A percentile compares a stretch with the other conserved stretches of the same genome.
Evolutionary conservation across 306 rosid genomes (phyloP).

Genomic region (Chamaecrista fasciculata): DNA sequence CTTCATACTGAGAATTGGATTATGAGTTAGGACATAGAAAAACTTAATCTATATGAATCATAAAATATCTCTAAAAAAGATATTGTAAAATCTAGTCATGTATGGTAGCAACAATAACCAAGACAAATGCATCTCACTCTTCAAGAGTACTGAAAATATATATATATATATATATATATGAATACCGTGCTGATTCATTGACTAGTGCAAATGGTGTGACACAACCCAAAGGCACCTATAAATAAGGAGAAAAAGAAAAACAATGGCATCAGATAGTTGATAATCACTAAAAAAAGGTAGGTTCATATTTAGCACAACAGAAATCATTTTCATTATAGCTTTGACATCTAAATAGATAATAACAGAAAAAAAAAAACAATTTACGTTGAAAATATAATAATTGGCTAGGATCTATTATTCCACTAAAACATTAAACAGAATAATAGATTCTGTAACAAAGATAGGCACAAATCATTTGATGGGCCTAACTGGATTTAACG

Average conservation of each 20-base stretch:
- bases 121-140: background rate
- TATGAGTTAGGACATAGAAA: background rate
- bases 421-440: constrained; percentile 1
- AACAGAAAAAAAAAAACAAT: background rate
- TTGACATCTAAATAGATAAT: background rate
- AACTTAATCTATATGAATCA: background rate
- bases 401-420: background rate
- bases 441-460: background rate
- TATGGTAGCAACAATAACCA: background rate
- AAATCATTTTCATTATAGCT: background rate
- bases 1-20: constrained; percentile 1
- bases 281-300: background rate
- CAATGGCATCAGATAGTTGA: constrained; percentile 19
- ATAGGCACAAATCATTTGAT: constrained; percentile 10
- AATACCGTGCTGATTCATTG: constrained; percentile 87
- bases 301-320: background rate
- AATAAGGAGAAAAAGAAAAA: constrained; percentile 27
- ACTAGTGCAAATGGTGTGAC: constrained; percentile 90
- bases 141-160: background rate
- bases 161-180: constrained; percentile 37
- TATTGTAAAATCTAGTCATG: background rate
- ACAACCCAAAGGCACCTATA: constrained; percentile 80
- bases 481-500: background rate
- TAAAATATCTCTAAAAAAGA: background rate
- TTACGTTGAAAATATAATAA: background rate